A percentile compares a stretch with the other conserved stretches of the same genome.
These are phyloP conservation scores for Eucalyptus albens DNA, from an alignment of 345 rosid genomes.

Conservation along the genomic window DNA sequence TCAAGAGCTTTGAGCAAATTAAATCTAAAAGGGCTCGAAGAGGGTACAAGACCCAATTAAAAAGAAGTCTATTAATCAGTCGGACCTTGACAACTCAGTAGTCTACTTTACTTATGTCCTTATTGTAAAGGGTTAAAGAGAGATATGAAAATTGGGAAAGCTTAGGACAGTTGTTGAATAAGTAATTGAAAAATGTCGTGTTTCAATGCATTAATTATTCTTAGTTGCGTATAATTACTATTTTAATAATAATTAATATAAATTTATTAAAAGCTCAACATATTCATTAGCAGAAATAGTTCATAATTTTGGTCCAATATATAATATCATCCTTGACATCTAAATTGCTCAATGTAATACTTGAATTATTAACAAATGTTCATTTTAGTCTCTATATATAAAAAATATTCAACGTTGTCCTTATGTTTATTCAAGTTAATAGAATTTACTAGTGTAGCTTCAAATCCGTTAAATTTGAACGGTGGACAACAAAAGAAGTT, in stretches of 20 bases:
- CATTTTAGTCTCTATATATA: neutral
- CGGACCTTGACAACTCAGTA: neutral
- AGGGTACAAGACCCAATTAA: neutral
- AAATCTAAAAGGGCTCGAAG: neutral
- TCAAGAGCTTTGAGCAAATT: neutral
- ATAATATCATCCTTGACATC: accelerated
- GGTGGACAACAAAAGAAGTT: neutral
- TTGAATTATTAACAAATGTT: neutral
- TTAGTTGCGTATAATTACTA: neutral
- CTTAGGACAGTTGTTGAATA: neutral
- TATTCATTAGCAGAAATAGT: neutral
- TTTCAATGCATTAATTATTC: neutral
- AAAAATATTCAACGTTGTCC: neutral
- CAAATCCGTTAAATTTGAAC: accelerated
- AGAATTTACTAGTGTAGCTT: neutral
- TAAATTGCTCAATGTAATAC: neutral
- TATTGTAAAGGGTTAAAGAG: neutral
- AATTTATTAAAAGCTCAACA: neutral
- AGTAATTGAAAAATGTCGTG: neutral
- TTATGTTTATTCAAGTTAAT: neutral
- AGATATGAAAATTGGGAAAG: too few species aligned
- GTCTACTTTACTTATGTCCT: neutral
- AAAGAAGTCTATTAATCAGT: neutral
- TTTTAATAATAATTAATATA: neutral
- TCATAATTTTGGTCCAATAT: neutral